A percentile compares a stretch with the other conserved stretches of the same genome.
Conservation (phyloP, 805 yeast species). For the Hanseniaspora guilliermondii region DNA sequence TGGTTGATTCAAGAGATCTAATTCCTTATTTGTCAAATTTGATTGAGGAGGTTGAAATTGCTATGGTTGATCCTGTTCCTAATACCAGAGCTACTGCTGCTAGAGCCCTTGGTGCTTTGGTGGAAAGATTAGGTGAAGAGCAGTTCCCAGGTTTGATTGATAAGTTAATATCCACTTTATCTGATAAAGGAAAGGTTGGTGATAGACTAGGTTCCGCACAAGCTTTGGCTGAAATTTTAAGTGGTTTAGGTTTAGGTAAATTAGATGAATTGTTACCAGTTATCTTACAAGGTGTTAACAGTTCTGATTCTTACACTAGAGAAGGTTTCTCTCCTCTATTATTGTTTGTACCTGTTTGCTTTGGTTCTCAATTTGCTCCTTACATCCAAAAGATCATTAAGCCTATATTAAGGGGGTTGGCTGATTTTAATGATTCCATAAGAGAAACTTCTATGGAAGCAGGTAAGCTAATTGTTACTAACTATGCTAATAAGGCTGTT, state of each 20-base stretch:
- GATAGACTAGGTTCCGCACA: conserved; percentile 96
- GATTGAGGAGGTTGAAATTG: conserved; percentile 71
- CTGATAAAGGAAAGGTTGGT: conserved; percentile 69
- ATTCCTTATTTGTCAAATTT: conserved; percentile 69
- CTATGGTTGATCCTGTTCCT: conserved; percentile 98
- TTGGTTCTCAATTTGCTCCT: conserved; percentile 83
- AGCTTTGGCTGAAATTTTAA: conserved; percentile 84
- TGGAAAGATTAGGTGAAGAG: conserved; percentile 92
- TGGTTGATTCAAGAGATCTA: conserved; percentile 79
- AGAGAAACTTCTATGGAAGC: conserved; percentile 84
- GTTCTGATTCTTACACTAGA: conserved; percentile 58
- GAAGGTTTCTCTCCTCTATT: conserved; percentile 88
- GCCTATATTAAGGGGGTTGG: conserved; percentile 82
- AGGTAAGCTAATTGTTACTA: conserved; percentile 80
- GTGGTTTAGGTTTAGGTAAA: conserved; percentile 79
- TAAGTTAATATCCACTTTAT: conserved; percentile 58
- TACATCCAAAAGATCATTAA: conserved; percentile 76
- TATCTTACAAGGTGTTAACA: conserved; percentile 58
- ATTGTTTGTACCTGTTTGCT: conserved; percentile 84
- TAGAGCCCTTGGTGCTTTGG: conserved; percentile 89
- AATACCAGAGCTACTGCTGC: conserved; percentile 95
- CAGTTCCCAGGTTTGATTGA: conserved; percentile 86
- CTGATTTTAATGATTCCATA: conserved; percentile 75
- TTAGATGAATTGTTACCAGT: conserved; percentile 80
- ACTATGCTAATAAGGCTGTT: conserved; percentile 84